Conservation (phyloP, 768 basidiomycete species). For the Suillus sp. region DNA sequence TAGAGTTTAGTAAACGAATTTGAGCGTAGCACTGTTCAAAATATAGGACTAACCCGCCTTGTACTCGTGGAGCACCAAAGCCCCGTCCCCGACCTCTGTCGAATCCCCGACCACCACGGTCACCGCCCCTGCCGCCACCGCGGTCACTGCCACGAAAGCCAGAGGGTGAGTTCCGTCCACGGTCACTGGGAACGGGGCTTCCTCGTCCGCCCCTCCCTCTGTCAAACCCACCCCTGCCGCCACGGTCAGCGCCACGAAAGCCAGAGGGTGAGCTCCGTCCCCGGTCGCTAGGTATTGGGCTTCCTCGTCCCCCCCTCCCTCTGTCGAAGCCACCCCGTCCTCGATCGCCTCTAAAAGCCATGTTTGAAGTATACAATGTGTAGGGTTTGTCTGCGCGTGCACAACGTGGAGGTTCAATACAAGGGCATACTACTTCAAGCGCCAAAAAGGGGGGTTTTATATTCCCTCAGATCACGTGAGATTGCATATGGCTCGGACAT, state of each 20-base stretch:
- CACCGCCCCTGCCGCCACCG: constrained; percentile 33
- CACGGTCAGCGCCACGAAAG: constrained; percentile 25
- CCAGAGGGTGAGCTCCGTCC: constrained; percentile 2
- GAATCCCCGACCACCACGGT: constrained; percentile 35
- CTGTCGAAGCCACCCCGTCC: constrained; percentile 38
- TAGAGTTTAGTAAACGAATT: constrained; percentile 10
- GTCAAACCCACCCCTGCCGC: constrained; percentile 27
- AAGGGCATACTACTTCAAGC: neutral
- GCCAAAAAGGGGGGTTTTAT: constrained; percentile 1
- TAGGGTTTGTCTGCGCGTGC: constrained; percentile 47
- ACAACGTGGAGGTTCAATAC: neutral
- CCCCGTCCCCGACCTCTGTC: constrained; percentile 30
- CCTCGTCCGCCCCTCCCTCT: constrained; percentile 28
- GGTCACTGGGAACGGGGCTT: constrained; percentile 13
- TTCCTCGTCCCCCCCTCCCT: constrained; percentile 30
- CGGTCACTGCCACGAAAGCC: constrained; percentile 27
- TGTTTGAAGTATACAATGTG: constrained; percentile 49
- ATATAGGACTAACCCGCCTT: constrained; percentile 42
- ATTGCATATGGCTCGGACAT: no score
- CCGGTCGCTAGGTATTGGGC: neutral
- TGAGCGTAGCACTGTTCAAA: neutral
- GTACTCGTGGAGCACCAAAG: constrained; percentile 33
- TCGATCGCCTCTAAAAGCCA: constrained; percentile 42
- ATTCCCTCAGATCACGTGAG: neutral
- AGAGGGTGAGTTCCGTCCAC: constrained; percentile 1